phyloP scores from a whole-genome alignment of 2,329 filamentous ascomycete species.

The Knufia petricola region DNA sequence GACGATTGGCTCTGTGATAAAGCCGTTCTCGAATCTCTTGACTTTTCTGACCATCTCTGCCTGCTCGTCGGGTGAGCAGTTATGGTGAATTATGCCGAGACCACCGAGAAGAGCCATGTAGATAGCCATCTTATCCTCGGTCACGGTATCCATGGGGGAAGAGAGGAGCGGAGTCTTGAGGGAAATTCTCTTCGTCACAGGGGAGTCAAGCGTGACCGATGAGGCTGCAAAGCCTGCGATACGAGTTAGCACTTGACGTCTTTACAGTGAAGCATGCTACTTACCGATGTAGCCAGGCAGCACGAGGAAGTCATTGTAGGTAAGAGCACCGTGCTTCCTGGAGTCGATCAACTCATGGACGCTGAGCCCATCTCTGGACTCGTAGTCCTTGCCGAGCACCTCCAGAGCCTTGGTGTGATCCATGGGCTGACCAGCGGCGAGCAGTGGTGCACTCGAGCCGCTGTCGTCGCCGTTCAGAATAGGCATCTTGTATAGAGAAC shows the following conservation, averaged over 20 bases:
- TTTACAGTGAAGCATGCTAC: constrained; percentile 13
- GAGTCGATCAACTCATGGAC: constrained; percentile 83
- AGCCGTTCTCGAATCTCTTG: constrained; percentile 98
- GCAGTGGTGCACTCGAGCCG: constrained; percentile 40
- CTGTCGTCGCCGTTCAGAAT: constrained; percentile 55
- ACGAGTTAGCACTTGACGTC: neutral
- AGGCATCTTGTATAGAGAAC: constrained; percentile 49
- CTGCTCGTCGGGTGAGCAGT: constrained; percentile 94
- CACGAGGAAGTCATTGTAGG: constrained; percentile 97
- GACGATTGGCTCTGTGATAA: constrained; percentile 92
- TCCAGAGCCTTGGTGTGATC: constrained; percentile 70
- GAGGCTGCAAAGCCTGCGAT: constrained; percentile 72
- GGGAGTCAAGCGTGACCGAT: constrained; percentile 77
- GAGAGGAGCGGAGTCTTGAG: constrained; percentile 96
- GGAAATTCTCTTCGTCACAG: constrained; percentile 87
- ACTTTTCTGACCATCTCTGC: constrained; percentile 99
- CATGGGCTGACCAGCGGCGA: constrained; percentile 46
- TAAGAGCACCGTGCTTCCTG: constrained; percentile 82
- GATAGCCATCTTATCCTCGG: constrained; percentile 98
- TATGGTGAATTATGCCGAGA: constrained; percentile 89
- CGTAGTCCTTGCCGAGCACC: constrained; percentile 66
- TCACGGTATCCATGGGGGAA: constrained; percentile 99
- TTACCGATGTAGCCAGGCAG: constrained; percentile 89
- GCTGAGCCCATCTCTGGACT: constrained; percentile 73
- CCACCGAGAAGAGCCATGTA: constrained; percentile 57